These are phyloP conservation scores for Verticillium zaregamsianum DNA, from an alignment of 2,329 filamentous ascomycete species.

Conservation along the genomic window DNA sequence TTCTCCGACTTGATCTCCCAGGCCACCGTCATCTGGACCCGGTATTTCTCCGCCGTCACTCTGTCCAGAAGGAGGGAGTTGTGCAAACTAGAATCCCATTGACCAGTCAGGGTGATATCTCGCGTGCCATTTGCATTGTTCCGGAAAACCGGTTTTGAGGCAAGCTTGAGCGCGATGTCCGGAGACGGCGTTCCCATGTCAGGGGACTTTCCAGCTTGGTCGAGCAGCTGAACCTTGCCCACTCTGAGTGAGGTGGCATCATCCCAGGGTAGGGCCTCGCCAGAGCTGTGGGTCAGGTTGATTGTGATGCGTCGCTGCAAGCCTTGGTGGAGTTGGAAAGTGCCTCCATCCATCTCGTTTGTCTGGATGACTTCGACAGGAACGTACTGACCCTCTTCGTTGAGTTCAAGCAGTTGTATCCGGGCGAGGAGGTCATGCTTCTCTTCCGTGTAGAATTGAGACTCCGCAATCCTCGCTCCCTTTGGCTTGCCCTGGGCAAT, in stretches of 20 bases:
- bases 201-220: conserved; percentile 78
- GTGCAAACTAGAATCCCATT: conserved; percentile 96
- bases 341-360: conserved; percentile 78
- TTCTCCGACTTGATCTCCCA: conserved; percentile 86
- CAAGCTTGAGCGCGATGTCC: conserved; percentile 72
- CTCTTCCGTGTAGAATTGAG: conserved; percentile 90
- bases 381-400: conserved; percentile 84
- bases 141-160: conserved; percentile 73
- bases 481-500: conserved; percentile 56
- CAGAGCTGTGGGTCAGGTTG: conserved; percentile 86
- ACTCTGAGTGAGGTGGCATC: conserved; percentile 74
- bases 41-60: conserved; percentile 86
- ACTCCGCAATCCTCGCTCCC: conserved; percentile 68
- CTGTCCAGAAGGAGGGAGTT: conserved; percentile 90
- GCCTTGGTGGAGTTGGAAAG: conserved; percentile 93
- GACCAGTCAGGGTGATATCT: conserved; percentile 79
- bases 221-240: conserved; percentile 77
- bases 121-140: conserved; percentile 88
- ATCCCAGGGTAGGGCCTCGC: conserved; percentile 83
- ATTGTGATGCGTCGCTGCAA: conserved; percentile 84
- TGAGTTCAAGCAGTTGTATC: conserved; percentile 85
- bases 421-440: conserved; percentile 88
- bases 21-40: conserved; percentile 78
- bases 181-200: conserved; percentile 69
- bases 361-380: conserved; percentile 91